A percentile compares a stretch with the other conserved stretches of the same genome.
These are phyloP conservation scores for Epichloe brachyelytri DNA, from an alignment of 2,329 filamentous ascomycete genomes.

Conservation along the genomic window DNA sequence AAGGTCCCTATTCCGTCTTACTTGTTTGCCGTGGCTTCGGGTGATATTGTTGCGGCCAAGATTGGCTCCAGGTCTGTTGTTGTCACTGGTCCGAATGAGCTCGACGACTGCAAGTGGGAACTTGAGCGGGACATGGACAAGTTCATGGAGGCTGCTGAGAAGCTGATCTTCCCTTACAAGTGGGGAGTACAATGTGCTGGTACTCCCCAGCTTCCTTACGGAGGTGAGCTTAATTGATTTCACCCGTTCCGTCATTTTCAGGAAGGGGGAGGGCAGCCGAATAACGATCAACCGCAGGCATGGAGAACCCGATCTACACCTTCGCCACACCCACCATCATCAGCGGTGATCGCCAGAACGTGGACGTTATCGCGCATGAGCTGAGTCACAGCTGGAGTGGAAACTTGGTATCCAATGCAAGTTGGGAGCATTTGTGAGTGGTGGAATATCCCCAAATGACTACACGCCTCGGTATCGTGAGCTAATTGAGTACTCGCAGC, in stretches of 20 bases:
- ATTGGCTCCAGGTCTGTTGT: slow-evolving; percentile 80
- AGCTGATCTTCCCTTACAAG: slow-evolving; percentile 69
- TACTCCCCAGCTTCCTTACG: slow-evolving; percentile 81
- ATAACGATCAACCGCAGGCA: slow-evolving; percentile 30
- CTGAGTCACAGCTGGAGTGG: slow-evolving; percentile 72
- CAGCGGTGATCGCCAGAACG: slow-evolving; percentile 78
- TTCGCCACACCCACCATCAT: slow-evolving; percentile 94
- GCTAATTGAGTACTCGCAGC: slow-evolving; percentile 19
- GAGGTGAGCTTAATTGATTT: slow-evolving; percentile 36
- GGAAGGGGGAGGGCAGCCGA: neutral
- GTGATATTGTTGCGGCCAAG: slow-evolving; percentile 72
- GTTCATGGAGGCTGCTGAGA: slow-evolving; percentile 78
- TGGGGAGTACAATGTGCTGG: slow-evolving; percentile 95
- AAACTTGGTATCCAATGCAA: slow-evolving; percentile 66
- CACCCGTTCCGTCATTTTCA: neutral
- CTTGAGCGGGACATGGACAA: slow-evolving; percentile 83
- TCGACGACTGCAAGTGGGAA: slow-evolving; percentile 78
- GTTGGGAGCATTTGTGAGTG: slow-evolving; percentile 66
- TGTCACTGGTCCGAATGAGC: slow-evolving; percentile 76
- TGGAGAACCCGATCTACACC: slow-evolving; percentile 90
- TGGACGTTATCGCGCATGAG: slow-evolving; percentile 92
- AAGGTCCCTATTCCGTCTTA: slow-evolving; percentile 89
- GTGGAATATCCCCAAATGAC: neutral
- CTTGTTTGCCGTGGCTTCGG: slow-evolving; percentile 80
- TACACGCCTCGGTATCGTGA: neutral